phyloP scores from a whole-genome alignment of 257 asterid genomes.

The Coffea canephora region DNA sequence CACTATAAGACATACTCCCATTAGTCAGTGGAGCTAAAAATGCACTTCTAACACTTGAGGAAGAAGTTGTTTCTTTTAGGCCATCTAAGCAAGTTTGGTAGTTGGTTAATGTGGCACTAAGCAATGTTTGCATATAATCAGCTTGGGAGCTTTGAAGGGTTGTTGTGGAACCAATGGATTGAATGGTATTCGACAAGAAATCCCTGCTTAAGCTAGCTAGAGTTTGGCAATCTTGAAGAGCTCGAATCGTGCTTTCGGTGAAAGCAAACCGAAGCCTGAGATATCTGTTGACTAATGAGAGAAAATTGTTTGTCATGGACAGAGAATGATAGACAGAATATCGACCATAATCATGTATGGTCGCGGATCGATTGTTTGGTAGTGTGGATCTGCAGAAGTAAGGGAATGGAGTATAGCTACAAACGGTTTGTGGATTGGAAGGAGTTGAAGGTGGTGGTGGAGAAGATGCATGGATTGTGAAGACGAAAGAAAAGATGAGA shows the following conservation, averaged over 20 bases:
- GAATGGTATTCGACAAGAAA: constrained; percentile 26
- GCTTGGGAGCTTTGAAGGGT: constrained; percentile 29
- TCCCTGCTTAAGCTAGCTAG: constrained; percentile 52
- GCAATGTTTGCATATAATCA: constrained; percentile 50
- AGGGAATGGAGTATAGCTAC: constrained; percentile 59
- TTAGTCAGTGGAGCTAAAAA: constrained; percentile 46
- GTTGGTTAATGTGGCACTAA: constrained; percentile 70
- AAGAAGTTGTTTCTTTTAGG: constrained; percentile 38
- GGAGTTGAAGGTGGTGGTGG: neutral
- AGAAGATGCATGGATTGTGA: constrained; percentile 1
- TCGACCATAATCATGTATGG: constrained; percentile 49
- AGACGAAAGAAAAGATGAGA: neutral
- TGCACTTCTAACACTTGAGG: constrained; percentile 36
- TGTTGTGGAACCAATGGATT: neutral
- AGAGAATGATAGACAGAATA: constrained; percentile 49
- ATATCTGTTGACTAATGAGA: constrained; percentile 31
- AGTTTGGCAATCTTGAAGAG: constrained; percentile 60
- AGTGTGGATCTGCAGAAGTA: constrained; percentile 40
- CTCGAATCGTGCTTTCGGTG: constrained; percentile 27
- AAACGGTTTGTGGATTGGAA: constrained; percentile 19
- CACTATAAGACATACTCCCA: constrained; percentile 56
- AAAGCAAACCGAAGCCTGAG: constrained; percentile 13
- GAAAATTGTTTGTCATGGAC: constrained; percentile 35
- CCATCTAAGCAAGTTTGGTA: constrained; percentile 69
- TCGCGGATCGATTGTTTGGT: constrained; percentile 45